phyloP scores from a whole-genome alignment of 2,329 filamentous ascomycete genomes.

The Cercospora citrullina region DNA sequence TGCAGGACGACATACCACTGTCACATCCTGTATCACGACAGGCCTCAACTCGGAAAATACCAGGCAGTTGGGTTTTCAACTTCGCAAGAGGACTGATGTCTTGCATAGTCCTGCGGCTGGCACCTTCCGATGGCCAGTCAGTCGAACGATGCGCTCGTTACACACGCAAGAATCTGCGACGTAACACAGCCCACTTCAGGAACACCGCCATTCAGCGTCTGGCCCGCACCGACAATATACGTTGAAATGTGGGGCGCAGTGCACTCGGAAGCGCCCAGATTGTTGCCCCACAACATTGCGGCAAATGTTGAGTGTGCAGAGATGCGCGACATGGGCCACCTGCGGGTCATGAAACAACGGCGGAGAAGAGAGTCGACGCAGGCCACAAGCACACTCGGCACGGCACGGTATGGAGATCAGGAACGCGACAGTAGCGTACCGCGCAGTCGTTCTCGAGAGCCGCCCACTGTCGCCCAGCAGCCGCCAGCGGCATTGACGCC shows the following conservation, averaged over 20 bases:
- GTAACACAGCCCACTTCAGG: conserved; percentile 12
- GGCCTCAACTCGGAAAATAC: neutral
- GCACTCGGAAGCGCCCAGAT: neutral
- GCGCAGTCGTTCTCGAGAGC: conserved; percentile 12
- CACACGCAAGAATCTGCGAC: conserved; percentile 1
- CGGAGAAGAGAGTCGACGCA: conserved; percentile 14
- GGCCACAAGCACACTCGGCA: conserved; percentile 24
- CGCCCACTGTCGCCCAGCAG: neutral
- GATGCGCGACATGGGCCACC: conserved; percentile 20
- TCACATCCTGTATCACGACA: neutral
- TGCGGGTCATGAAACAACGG: conserved; percentile 32
- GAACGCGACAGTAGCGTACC: conserved; percentile 37
- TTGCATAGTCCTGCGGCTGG: neutral
- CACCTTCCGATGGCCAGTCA: neutral
- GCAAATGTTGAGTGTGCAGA: conserved; percentile 8
- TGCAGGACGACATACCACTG: conserved; percentile 11
- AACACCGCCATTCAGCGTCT: conserved; percentile 5
- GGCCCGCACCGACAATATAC: conserved; percentile 7
- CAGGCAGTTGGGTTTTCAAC: neutral
- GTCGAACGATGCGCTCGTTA: conserved; percentile 4
- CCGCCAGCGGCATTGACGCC: neutral
- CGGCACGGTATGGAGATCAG: conserved; percentile 36
- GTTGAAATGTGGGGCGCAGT: neutral
- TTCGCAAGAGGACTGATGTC: neutral
- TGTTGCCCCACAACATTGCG: conserved; percentile 14